phyloP scores from a whole-genome alignment of 2,329 filamentous ascomycete genomes.

The Cercospora zeae-maydis region DNA sequence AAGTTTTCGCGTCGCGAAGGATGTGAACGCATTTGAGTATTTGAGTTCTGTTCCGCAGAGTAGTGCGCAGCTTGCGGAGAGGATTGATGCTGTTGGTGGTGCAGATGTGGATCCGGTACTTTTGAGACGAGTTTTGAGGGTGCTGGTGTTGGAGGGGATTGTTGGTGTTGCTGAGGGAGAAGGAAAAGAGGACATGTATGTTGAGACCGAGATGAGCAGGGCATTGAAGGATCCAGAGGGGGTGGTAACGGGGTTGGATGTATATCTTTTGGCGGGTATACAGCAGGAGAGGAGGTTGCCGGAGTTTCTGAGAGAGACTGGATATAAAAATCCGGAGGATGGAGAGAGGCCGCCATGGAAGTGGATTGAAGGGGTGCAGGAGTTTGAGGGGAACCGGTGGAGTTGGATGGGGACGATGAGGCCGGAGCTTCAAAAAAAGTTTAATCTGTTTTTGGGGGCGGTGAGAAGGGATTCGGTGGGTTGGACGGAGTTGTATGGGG shows the following conservation, averaged over 20 bases:
- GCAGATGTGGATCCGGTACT: conserved; percentile 16
- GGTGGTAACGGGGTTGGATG: conserved; percentile 15
- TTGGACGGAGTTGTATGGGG: conserved; percentile 12
- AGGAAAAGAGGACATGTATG: conserved; percentile 10
- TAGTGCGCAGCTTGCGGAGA: conserved; percentile 3
- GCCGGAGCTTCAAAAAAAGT: conserved; percentile 6
- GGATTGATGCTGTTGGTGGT: background rate
- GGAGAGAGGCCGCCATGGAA: conserved; percentile 15
- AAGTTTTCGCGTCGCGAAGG: conserved; percentile 9
- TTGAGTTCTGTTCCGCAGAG: background rate
- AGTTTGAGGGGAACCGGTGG: conserved; percentile 15
- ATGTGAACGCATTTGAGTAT: conserved; percentile 15
- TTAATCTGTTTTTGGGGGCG: conserved; percentile 16
- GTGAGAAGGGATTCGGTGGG: conserved; percentile 6
- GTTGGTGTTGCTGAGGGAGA: conserved; percentile 10
- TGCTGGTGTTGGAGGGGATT: conserved; percentile 13
- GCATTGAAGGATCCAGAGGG: conserved; percentile 17
- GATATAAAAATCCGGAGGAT: conserved; percentile 18
- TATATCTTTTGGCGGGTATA: conserved; percentile 13
- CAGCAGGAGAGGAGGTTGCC: conserved; percentile 13
- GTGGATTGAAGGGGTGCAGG: conserved; percentile 5
- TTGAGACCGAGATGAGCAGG: conserved; percentile 8
- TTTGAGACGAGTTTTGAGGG: conserved; percentile 12
- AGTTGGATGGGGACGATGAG: conserved; percentile 1
- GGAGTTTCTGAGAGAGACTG: conserved; percentile 12